phyloP scores from a whole-genome alignment of 305 asterid genomes.

The Fraxinus paxiana region DNA sequence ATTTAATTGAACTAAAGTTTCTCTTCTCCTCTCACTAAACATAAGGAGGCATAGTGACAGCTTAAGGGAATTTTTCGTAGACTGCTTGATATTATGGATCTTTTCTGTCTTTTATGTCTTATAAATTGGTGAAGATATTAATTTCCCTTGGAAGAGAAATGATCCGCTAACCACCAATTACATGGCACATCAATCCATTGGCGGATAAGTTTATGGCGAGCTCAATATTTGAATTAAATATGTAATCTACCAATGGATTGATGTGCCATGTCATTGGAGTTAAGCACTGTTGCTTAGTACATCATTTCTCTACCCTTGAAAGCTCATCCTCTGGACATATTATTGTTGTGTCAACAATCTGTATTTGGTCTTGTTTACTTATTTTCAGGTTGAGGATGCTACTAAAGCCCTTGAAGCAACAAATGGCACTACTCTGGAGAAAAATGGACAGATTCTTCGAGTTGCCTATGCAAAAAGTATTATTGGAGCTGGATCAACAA shows the following conservation, averaged over 20 bases:
- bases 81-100: not conserved
- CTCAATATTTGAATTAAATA: not conserved
- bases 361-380: conserved; percentile 21
- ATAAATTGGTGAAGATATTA: not conserved
- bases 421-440: conserved; percentile 85
- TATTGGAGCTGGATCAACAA: conserved; percentile 76
- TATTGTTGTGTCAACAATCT: not conserved
- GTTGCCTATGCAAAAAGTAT: conserved; percentile 97
- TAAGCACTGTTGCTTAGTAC: not conserved
- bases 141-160: not conserved
- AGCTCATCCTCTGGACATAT: not conserved
- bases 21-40: not conserved
- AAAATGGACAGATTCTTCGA: conserved; percentile 95
- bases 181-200: not conserved
- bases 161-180: not conserved
- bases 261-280: not conserved
- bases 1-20: not conserved
- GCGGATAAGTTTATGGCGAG: not conserved
- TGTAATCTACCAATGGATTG: not conserved
- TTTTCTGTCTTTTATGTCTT: not conserved
- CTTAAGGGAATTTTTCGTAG: not conserved
- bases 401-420: conserved; percentile 92
- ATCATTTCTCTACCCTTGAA: not conserved
- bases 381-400: conserved; percentile 81
- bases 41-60: not conserved